Percentiles rank a stretch among this genome's conserved stretches.
Evolutionary conservation across 345 rosid genomes (phyloP).

Genomic region (Gossypium stocksii): DNA sequence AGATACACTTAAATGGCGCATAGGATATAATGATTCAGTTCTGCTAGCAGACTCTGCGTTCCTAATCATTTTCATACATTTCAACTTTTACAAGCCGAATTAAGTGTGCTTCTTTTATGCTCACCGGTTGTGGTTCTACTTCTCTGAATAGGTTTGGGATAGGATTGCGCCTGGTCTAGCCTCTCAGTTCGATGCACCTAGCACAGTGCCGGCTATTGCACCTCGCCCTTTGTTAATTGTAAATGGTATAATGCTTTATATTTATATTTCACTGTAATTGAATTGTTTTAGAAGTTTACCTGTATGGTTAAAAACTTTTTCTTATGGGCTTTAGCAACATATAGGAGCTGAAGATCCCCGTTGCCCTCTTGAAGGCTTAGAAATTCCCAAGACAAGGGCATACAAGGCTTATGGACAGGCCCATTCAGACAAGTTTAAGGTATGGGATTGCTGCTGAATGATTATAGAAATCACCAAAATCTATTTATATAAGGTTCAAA

Average conservation of each 20-base stretch:
- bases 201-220: slow-evolving; percentile 63
- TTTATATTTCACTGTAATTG: background rate
- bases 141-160: slow-evolving; percentile 73
- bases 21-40: background rate
- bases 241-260: slow-evolving; percentile 42
- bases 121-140: slow-evolving; percentile 7
- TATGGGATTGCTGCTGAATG: slow-evolving; percentile 9
- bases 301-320: background rate
- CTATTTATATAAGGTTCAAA: background rate
- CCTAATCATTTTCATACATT: background rate
- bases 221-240: slow-evolving; percentile 72
- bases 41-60: background rate
- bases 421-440: slow-evolving; percentile 50
- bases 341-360: slow-evolving; percentile 77
- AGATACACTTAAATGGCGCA: background rate
- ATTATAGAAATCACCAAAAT: background rate
- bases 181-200: slow-evolving; percentile 65
- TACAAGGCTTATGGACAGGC: slow-evolving; percentile 40
- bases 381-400: slow-evolving; percentile 44
- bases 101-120: background rate
- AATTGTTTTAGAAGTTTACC: background rate
- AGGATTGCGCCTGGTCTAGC: slow-evolving; percentile 89
- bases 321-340: background rate
- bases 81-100: background rate
- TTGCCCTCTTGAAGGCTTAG: slow-evolving; percentile 71